These are phyloP conservation scores for Sporobolomyces roseus DNA, from an alignment of 768 basidiomycete species.

Conservation along the genomic window DNA sequence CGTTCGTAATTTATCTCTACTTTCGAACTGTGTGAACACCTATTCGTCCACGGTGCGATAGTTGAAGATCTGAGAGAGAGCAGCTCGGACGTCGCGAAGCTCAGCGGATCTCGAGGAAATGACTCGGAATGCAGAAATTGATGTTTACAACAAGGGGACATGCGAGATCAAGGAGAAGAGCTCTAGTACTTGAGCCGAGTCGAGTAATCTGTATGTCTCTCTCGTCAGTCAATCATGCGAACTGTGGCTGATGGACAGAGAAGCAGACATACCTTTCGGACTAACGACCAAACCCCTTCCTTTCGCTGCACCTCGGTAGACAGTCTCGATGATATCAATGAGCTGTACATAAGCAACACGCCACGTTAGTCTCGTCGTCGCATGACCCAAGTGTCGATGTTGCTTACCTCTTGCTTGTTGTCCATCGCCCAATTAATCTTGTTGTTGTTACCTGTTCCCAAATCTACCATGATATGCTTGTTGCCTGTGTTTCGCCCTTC, in stretches of 20 bases:
- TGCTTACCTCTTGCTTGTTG: conserved; percentile 88
- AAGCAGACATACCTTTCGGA: conserved; percentile 32
- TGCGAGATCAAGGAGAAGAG: too few relatives aligned
- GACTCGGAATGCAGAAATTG: too few relatives aligned
- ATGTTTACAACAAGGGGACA: too few relatives aligned
- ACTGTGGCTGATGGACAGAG: too few relatives aligned
- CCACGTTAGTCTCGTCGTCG: neutral
- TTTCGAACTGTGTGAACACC: too few relatives aligned
- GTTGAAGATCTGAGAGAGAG: too few relatives aligned
- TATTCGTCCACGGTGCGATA: too few relatives aligned
- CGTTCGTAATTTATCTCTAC: too few relatives aligned
- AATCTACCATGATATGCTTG: conserved; percentile 99
- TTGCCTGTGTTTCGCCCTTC: conserved; percentile 48
- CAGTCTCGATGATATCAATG: conserved; percentile 96
- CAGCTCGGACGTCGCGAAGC: too few relatives aligned
- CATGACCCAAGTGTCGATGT: neutral
- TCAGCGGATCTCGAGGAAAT: too few relatives aligned
- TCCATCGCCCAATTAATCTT: conserved; percentile 96
- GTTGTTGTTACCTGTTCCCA: conserved; percentile 53
- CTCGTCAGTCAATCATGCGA: too few relatives aligned
- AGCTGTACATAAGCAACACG: conserved; percentile 56
- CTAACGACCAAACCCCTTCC: conserved; percentile 85
- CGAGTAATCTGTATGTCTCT: conserved; percentile 62
- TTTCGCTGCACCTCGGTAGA: conserved; percentile 95
- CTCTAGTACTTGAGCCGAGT: conserved; percentile 75